Evolutionary conservation across 225 moss, liverwort and hornwort genomes (phyloP), one percentile per base, ranked within the genome.

Genomic region (Takakia lepidozioides): DNA sequence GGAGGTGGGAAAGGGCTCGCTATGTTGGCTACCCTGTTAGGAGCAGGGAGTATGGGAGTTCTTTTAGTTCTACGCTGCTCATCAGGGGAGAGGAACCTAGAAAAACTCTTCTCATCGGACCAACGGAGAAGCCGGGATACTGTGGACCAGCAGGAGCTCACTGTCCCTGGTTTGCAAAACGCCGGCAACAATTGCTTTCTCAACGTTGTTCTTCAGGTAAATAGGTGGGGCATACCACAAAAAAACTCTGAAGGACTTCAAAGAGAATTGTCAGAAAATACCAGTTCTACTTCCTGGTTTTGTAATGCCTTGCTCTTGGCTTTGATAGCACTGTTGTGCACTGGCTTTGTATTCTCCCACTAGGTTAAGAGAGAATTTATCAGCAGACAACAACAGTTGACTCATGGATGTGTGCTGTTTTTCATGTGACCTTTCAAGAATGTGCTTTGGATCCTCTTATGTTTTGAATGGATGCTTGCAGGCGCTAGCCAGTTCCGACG

Each of bases 131-230:
- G 50, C 35, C 22, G 27, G 55, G 59, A 21, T 52, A 17, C 32
- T 1, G 8, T 26, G 17, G 27, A 24, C 4, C 52, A 67, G 29
- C 35, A 55, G 16, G 75, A 71, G 55, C 76, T 84, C 47, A 84
- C 78, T 34, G 62, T 86, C 47, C 79, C 89, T 54, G 93, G 93
- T 38, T 70, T 95, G 52, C 81, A 75, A 53, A 95, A 95, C 49
- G 64, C 74, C 54, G 89, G 89, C 43, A 95, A 86, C 62, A 89
- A 75, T 38, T 95, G 93, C 67, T 89, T 95, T 52, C 64, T 89
- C 27, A 95, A 95, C 59, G 93, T 89, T 46, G 70, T 95, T 46
- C 84, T 95, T 55, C 93, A 95, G 93, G 93, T 86, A 65, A 41
- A 55, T 16, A 48, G 38, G n/a, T n/a, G n/a, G n/a, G n/a, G n/a